These are phyloP conservation scores for Ormosia semicastrata DNA, from an alignment of 306 rosid species.

Conservation along the genomic window DNA sequence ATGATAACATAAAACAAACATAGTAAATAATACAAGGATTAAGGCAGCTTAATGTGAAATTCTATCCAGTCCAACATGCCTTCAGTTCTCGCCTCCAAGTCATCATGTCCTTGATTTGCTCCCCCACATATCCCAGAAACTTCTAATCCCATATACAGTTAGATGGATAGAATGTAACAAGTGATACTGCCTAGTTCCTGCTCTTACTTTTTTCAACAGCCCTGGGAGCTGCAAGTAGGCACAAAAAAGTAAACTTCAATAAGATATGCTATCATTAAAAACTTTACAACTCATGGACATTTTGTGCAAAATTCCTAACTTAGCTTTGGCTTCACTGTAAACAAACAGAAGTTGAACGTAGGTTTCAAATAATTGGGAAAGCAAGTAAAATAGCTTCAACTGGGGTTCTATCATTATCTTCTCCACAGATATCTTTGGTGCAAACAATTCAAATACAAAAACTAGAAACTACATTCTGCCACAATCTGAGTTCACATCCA, in stretches of 20 bases:
- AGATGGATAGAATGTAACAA: constrained; percentile 35
- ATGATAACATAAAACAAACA: constrained; percentile 30
- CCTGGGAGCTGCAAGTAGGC: constrained; percentile 66
- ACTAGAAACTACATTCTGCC: neutral
- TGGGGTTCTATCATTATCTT: neutral
- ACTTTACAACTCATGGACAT: neutral
- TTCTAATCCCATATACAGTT: constrained; percentile 25
- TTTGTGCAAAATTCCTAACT: neutral
- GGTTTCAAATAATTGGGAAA: neutral
- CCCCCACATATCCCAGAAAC: constrained; percentile 17
- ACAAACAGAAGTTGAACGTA: neutral
- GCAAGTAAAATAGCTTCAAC: neutral
- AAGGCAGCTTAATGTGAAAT: constrained; percentile 33
- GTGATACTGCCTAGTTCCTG: constrained; percentile 49
- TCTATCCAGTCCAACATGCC: constrained; percentile 43
- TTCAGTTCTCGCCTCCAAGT: constrained; percentile 23
- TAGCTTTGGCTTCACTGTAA: neutral
- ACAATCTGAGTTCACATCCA: neutral
- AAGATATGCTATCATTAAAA: neutral
- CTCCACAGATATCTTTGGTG: neutral
- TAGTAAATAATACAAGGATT: constrained; percentile 17
- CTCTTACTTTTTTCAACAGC: constrained; percentile 70
- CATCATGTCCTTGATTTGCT: constrained; percentile 3
- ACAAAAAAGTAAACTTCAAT: neutral
- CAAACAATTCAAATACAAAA: neutral